phyloP scores from a whole-genome alignment of 148 eudicot species.

The Simmondsia chinensis region DNA sequence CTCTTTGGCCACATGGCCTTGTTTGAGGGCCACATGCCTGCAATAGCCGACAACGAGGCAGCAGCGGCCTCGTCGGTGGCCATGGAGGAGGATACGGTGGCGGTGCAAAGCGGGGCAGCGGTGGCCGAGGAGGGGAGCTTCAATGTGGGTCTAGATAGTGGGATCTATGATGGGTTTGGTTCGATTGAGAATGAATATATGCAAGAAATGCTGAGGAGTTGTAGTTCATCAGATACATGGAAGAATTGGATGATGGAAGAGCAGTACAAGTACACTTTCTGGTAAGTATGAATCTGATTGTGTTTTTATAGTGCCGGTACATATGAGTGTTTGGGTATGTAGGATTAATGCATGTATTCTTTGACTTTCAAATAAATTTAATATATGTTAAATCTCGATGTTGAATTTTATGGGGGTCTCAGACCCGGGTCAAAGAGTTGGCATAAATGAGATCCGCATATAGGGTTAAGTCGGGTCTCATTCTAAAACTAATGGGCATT shows the following conservation, averaged over 20 bases:
- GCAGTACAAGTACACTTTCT: slow-evolving; percentile 11
- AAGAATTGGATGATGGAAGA: slow-evolving; percentile 23
- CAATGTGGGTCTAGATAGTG: slow-evolving; percentile 5
- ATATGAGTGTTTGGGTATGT: no score
- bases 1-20: slow-evolving; percentile 65
- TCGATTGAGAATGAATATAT: slow-evolving; percentile 19
- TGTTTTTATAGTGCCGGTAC: no score
- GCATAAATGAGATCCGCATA: no score
- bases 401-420: no score
- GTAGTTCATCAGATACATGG: slow-evolving; percentile 11
- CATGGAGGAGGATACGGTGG: slow-evolving; percentile 10
- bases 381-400: no score
- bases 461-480: no score
- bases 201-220: slow-evolving; percentile 11
- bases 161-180: slow-evolving; percentile 32
- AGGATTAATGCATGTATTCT: no score
- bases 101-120: neutral
- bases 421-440: no score
- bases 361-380: no score
- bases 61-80: neutral
- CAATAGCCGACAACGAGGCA: slow-evolving; percentile 13
- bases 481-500: no score
- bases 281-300: no score
- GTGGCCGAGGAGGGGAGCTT: slow-evolving; percentile 6
- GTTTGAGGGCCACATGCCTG: slow-evolving; percentile 83